Percentiles rank a stretch among this genome's conserved stretches.
phyloP scores from a whole-genome alignment of 1,139 yeast genomes.

The Geotrichum aggregatum region DNA sequence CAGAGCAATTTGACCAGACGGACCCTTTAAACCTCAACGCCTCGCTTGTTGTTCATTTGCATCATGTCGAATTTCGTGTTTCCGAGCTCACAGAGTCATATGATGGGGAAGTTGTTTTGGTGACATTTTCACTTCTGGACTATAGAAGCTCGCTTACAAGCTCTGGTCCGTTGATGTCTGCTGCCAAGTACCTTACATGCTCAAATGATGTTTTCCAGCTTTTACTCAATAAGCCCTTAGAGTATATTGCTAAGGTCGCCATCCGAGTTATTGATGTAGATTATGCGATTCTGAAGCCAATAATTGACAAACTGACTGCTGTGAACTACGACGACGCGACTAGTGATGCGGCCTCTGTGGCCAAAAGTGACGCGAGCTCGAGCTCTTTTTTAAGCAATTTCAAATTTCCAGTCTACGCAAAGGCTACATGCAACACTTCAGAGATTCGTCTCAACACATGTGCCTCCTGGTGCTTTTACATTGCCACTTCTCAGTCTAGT shows the following conservation, averaged over 20 bases:
- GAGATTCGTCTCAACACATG: conserved; percentile 16
- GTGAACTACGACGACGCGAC: background rate
- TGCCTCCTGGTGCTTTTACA: conserved; percentile 18
- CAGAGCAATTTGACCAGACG: conserved; percentile 22
- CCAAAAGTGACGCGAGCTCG: background rate
- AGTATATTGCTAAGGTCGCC: conserved; percentile 13
- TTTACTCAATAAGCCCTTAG: conserved; percentile 17
- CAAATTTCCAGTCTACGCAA: conserved; percentile 11
- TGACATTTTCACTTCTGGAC: conserved; percentile 14
- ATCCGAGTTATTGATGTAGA: conserved; percentile 16
- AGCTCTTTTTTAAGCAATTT: background rate
- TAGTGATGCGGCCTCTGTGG: background rate
- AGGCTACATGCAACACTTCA: conserved; percentile 14
- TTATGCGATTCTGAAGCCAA: conserved; percentile 9
- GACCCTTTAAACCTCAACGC: conserved; percentile 15
- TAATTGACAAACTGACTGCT: conserved; percentile 6
- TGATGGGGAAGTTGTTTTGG: background rate
- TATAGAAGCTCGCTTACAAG: conserved; percentile 16
- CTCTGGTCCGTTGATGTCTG: conserved; percentile 13
- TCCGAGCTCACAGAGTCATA: conserved; percentile 6
- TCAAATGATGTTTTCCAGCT: conserved; percentile 16
- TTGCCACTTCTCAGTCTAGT: conserved; percentile 12
- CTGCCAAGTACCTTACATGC: conserved; percentile 14
- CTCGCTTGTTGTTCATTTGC: conserved; percentile 4
- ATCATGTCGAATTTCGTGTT: conserved; percentile 13